Percentiles rank a stretch among this genome's conserved stretches.
Evolutionary conservation across 169 alveolate genomes (phyloP).

Genomic region (Plasmodium cynomolgi): DNA sequence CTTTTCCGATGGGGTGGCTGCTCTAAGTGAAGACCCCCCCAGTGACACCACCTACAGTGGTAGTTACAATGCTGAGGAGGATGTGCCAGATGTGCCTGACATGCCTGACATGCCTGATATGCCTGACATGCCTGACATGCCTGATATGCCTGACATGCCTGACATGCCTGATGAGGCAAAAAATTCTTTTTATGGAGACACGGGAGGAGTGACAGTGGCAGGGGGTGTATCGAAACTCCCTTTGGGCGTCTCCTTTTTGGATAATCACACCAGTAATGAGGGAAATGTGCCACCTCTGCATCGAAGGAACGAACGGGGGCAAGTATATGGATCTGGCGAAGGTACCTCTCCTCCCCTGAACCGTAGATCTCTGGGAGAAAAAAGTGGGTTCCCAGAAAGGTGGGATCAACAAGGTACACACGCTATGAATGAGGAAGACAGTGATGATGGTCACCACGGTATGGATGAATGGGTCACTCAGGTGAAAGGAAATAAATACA

Average conservation of each 20-base stretch:
- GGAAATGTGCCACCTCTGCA: background rate
- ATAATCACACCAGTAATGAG: background rate
- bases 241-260: background rate
- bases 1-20: background rate
- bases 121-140: no score
- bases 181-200: background rate
- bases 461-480: background rate
- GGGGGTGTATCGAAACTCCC: background rate
- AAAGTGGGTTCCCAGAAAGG: background rate
- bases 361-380: background rate
- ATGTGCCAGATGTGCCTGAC: no score
- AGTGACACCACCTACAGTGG: background rate
- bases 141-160: no score
- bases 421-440: background rate
- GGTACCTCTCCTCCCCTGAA: background rate
- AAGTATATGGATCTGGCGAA: background rate
- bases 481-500: background rate
- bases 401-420: background rate
- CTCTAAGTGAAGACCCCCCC: background rate
- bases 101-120: no score
- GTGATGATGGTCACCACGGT: background rate
- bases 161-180: background rate
- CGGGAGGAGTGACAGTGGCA: background rate
- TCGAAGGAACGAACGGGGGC: background rate
- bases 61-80: background rate